phyloP scores from a whole-genome alignment of 768 basidiomycete species.

The Naganishia randhawae region DNA sequence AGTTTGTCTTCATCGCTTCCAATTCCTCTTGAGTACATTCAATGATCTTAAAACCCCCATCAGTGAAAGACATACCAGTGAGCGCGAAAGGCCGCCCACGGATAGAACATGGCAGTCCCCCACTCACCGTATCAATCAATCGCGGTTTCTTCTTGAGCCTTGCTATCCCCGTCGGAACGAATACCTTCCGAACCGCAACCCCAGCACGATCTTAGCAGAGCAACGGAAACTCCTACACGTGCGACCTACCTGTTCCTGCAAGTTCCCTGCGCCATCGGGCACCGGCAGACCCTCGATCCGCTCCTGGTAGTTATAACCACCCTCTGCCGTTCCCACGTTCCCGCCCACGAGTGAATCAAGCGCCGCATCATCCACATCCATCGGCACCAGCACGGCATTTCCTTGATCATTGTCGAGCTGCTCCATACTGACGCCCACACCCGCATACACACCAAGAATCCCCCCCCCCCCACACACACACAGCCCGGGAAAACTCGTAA shows the following conservation, averaged over 20 bases:
- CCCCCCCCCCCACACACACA: too few species aligned
- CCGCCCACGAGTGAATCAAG: neutral
- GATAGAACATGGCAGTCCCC: too few species aligned
- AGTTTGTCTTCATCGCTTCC: conserved; percentile 7
- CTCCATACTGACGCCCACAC: neutral
- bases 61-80: too few species aligned
- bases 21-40: conserved; percentile 7
- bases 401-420: neutral
- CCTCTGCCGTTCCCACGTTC: neutral
- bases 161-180: neutral
- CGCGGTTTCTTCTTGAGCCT: neutral
- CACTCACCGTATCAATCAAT: neutral
- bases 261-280: neutral
- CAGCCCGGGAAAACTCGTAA: too few species aligned
- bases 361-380: neutral
- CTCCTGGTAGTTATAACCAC: neutral
- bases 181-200: neutral
- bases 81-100: too few species aligned
- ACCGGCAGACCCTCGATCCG: neutral
- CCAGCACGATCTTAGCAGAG: too few species aligned
- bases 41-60: neutral
- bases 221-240: too few species aligned
- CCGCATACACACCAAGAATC: neutral
- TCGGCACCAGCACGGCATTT: neutral
- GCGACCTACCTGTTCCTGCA: neutral